Evolutionary conservation across 2,329 filamentous ascomycete species (phyloP).

Genomic region (Biscogniauxia marginata): DNA sequence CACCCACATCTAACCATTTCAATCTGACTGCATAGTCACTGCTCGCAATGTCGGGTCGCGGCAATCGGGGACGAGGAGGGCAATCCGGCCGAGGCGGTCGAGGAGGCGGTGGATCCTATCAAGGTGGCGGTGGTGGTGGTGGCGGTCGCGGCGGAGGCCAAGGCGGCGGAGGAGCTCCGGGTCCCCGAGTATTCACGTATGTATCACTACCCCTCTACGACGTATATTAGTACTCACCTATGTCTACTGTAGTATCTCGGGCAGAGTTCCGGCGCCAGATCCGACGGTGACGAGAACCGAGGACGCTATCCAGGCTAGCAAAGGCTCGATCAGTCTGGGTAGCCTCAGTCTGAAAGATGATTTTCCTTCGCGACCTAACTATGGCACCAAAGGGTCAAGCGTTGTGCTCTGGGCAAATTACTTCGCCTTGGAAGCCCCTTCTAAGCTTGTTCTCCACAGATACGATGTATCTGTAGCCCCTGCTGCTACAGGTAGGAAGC

Average conservation of each 20-base stretch:
- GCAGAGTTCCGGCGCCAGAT: background rate
- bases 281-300: background rate
- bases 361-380: constrained; percentile 7
- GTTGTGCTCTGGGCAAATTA: constrained; percentile 13
- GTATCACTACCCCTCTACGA: background rate
- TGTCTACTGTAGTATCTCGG: background rate
- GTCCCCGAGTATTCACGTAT: background rate
- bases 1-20: too few relatives aligned
- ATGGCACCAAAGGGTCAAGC: constrained; percentile 1
- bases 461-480: constrained; percentile 13
- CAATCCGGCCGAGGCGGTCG: background rate
- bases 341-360: background rate
- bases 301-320: background rate
- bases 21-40: too few relatives aligned
- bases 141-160: background rate
- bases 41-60: background rate
- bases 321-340: background rate
- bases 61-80: background rate
- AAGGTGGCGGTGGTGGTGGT: background rate
- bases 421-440: background rate
- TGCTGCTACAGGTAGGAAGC: constrained; percentile 8
- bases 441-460: background rate
- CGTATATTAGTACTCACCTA: background rate
- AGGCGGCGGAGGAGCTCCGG: too few relatives aligned
- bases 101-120: background rate